These are phyloP conservation scores for Tylopilus plumbeoviolaceoides DNA, from an alignment of 768 basidiomycete genomes.

Conservation along the genomic window DNA sequence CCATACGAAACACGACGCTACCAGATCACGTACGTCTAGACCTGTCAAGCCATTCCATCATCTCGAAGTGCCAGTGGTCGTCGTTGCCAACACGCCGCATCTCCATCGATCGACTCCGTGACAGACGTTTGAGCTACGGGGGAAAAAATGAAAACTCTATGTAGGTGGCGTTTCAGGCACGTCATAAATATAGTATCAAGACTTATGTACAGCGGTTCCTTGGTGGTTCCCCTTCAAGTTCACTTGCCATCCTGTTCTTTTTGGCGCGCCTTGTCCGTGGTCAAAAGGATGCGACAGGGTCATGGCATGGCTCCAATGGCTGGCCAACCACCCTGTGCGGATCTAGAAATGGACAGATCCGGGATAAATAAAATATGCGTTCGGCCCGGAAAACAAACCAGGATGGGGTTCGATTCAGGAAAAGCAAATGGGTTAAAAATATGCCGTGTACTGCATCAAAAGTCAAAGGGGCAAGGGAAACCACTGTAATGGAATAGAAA, in stretches of 20 bases:
- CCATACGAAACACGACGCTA: no score
- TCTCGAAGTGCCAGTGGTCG: neutral
- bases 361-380: constrained; percentile 24
- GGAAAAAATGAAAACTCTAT: constrained; percentile 6
- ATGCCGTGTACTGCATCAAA: constrained; percentile 16
- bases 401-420: constrained; percentile 17
- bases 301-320: neutral
- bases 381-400: constrained; percentile 10
- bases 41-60: neutral
- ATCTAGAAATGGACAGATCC: constrained; percentile 17
- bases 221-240: no score
- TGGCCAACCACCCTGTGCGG: constrained; percentile 1
- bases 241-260: constrained; percentile 2
- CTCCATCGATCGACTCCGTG: constrained; percentile 6
- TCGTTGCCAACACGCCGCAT: neutral
- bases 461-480: constrained; percentile 8
- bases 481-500: constrained; percentile 21
- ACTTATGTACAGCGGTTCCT: constrained; percentile 15
- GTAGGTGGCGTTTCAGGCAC: constrained; percentile 2
- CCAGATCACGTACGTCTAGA: no score
- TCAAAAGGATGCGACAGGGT: neutral
- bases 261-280: constrained; percentile 6
- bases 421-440: constrained; percentile 12
- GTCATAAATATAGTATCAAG: constrained; percentile 21
- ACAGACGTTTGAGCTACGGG: no score